These are phyloP conservation scores for Cyphellophora attinorum DNA, from an alignment of 2,329 filamentous ascomycete genomes.

Conservation along the genomic window DNA sequence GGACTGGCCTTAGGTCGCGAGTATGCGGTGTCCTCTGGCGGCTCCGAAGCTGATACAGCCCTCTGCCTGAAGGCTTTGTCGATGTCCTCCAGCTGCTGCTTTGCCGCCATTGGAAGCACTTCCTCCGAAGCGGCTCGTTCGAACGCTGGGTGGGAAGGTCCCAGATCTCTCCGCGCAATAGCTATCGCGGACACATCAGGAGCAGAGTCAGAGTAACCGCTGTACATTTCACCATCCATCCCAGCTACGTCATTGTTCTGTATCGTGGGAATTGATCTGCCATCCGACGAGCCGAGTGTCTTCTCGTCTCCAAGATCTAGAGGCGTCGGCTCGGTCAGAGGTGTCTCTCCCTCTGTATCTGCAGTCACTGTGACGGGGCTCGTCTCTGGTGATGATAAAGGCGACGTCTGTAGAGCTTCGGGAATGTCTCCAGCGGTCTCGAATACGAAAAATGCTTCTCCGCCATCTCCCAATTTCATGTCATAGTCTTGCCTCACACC, in stretches of 20 bases:
- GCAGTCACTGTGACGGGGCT: constrained; percentile 48
- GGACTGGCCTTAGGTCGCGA: constrained; percentile 60
- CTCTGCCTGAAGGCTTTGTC: constrained; percentile 7
- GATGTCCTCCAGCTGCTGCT: constrained; percentile 17
- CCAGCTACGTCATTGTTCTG: constrained; percentile 2
- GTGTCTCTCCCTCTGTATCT: constrained; percentile 20
- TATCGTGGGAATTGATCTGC: constrained; percentile 7
- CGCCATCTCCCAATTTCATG: constrained; percentile 96
- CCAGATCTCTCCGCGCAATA: background rate
- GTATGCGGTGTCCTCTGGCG: constrained; percentile 11
- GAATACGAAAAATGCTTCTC: constrained; percentile 98
- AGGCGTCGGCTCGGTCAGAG: constrained; percentile 40
- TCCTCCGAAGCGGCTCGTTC: constrained; percentile 48
- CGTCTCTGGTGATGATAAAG: constrained; percentile 77
- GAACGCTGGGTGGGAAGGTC: constrained; percentile 23
- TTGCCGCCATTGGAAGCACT: constrained; percentile 35
- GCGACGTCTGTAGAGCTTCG: constrained; percentile 88
- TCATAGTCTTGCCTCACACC: constrained; percentile 82
- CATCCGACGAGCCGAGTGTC: constrained; percentile 5
- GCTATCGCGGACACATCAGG: constrained; percentile 5
- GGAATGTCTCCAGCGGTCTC: constrained; percentile 88
- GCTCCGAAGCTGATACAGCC: constrained; percentile 5
- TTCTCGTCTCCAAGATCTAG: constrained; percentile 30
- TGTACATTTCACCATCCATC: constrained; percentile 5
- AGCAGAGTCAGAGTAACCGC: constrained; percentile 6